These are phyloP conservation scores for Jaltomata sinuosa DNA, from an alignment of 257 asterid species.

Conservation along the genomic window DNA sequence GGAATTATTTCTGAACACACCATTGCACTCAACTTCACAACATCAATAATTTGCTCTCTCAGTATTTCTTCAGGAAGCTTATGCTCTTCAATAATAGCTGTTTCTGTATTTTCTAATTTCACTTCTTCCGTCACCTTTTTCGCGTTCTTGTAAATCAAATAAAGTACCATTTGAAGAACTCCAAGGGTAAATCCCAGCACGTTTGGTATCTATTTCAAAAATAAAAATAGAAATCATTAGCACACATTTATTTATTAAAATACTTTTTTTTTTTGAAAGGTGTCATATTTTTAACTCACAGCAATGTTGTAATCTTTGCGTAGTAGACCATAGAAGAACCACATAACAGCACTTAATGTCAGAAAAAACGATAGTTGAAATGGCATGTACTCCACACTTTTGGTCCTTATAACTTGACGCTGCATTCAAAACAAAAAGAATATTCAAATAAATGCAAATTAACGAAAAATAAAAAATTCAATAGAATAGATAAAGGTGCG, in stretches of 20 bases:
- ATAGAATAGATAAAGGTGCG: not conserved
- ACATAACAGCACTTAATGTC: constrained; percentile 62
- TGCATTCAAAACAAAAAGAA: constrained; percentile 7
- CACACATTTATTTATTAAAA: not conserved
- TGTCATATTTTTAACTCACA: constrained; percentile 20
- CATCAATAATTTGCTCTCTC: constrained; percentile 45
- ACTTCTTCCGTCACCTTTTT: constrained; percentile 18
- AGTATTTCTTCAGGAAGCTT: constrained; percentile 20
- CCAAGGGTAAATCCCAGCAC: constrained; percentile 64
- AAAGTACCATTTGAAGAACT: constrained; percentile 44
- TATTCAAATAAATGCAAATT: not conserved
- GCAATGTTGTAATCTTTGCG: constrained; percentile 46
- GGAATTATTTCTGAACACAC: constrained; percentile 35
- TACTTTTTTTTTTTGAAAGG: not conserved
- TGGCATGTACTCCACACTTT: constrained; percentile 79
- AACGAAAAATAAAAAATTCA: not conserved
- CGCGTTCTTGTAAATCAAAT: constrained; percentile 33
- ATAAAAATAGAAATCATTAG: not conserved
- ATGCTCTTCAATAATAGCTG: constrained; percentile 15
- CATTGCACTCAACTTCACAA: constrained; percentile 27
- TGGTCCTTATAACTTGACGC: constrained; percentile 49
- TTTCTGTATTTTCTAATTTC: not conserved
- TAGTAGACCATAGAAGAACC: constrained; percentile 60
- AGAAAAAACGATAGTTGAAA: constrained; percentile 57
- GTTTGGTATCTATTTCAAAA: constrained; percentile 39